Conservation (phyloP, 140 eudicot genomes). For the Cichorium intybus region DNA sequence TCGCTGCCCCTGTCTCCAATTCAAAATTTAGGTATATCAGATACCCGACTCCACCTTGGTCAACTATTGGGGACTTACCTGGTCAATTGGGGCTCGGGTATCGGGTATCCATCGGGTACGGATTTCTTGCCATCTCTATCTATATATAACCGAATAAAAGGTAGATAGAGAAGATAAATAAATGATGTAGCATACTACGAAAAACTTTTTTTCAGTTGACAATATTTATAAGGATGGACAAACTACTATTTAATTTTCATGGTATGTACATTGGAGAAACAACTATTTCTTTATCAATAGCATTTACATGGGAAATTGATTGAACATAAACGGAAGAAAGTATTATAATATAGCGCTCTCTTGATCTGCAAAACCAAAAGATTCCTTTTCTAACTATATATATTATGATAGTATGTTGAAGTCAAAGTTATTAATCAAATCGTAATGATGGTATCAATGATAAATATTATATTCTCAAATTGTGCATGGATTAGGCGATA, state of each 20-base stretch:
- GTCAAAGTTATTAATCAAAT: slow-evolving; percentile 43
- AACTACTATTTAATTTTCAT: not conserved
- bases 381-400: slow-evolving; percentile 25
- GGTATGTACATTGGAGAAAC: slow-evolving; percentile 4
- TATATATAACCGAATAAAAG: not conserved
- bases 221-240: not conserved
- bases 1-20: too few relatives aligned
- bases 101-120: too few relatives aligned
- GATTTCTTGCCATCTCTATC: too few relatives aligned
- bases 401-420: slow-evolving; percentile 26
- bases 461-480: slow-evolving; percentile 32
- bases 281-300: not conserved
- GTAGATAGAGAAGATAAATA: not conserved
- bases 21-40: too few relatives aligned
- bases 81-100: too few relatives aligned
- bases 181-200: not conserved
- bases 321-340: slow-evolving; percentile 1
- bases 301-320: slow-evolving; percentile 1
- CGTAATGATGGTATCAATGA: slow-evolving; percentile 34
- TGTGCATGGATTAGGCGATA: slow-evolving; percentile 41
- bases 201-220: not conserved
- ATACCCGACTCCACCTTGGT: too few relatives aligned
- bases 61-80: too few relatives aligned
- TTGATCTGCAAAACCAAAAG: slow-evolving; percentile 12
- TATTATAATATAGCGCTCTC: slow-evolving; percentile 23